Percentiles rank a stretch among this genome's conserved stretches.
phyloP scores from a whole-genome alignment of 108 stramenopile genomes.

The Fistulifera solaris region DNA sequence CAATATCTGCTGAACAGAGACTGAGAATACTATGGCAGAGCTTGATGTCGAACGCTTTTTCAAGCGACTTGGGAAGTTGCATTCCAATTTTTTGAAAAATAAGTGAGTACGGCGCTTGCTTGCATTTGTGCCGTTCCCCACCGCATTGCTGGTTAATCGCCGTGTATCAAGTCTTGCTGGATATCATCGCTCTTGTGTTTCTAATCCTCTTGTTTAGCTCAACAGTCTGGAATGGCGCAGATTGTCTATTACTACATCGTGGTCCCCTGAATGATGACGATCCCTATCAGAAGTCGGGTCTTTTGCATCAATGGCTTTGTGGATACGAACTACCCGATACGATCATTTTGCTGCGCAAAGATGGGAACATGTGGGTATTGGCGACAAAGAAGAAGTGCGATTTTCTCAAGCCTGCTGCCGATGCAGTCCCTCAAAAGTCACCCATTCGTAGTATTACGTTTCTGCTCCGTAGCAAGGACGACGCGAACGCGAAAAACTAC shows the following conservation, averaged over 20 bases:
- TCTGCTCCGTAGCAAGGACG: conserved; percentile 67
- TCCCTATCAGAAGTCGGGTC: conserved; percentile 46
- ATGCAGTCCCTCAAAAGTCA: conserved; percentile 17
- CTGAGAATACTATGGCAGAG: conserved; percentile 15
- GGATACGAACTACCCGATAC: conserved; percentile 90
- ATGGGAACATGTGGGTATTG: conserved; percentile 64
- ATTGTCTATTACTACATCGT: conserved; percentile 43
- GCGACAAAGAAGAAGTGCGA: conserved; percentile 86
- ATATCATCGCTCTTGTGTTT: background rate
- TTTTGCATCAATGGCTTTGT: conserved; percentile 77
- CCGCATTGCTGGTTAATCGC: conserved; percentile 1
- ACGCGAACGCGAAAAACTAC: conserved; percentile 78
- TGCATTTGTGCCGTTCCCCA: background rate
- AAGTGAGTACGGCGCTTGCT: too few species aligned
- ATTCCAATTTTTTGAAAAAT: conserved; percentile 58
- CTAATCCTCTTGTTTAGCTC: conserved; percentile 4
- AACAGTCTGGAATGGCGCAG: conserved; percentile 41
- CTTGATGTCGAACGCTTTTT: conserved; percentile 66
- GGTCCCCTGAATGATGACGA: conserved; percentile 50
- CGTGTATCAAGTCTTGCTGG: conserved; percentile 2
- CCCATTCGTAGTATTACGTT: conserved; percentile 37
- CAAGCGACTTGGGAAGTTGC: conserved; percentile 51
- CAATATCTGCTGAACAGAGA: too few species aligned
- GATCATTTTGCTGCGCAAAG: conserved; percentile 56
- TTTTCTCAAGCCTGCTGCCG: conserved; percentile 59